These are phyloP conservation scores for Lipomyces anomalus DNA, from an alignment of 805 yeast species.

Conservation along the genomic window DNA sequence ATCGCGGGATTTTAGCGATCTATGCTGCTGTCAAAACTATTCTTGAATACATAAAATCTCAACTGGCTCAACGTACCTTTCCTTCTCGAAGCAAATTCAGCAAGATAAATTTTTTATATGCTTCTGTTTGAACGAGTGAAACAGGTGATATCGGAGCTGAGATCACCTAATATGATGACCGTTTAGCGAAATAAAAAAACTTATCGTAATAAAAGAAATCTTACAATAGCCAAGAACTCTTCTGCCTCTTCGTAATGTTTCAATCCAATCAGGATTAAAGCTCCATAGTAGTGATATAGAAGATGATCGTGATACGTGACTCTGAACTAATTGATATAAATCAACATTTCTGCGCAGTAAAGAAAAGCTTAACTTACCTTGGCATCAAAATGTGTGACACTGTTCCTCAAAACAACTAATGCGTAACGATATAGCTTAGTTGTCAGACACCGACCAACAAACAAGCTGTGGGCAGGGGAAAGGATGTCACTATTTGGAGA, in stretches of 20 bases:
- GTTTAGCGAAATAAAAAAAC: not conserved
- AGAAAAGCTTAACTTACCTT: conserved; percentile 1
- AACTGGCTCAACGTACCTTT: conserved; percentile 1
- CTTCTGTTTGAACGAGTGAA: conserved; percentile 16
- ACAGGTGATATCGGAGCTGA: conserved; percentile 3
- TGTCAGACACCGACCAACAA: conserved; percentile 7
- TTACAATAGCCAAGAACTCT: conserved; percentile 15
- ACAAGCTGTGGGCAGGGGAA: conserved; percentile 19
- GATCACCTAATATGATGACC: not conserved
- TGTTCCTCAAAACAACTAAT: conserved; percentile 1
- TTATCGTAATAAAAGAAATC: conserved; percentile 5
- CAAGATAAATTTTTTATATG: conserved; percentile 19
- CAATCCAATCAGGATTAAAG: conserved; percentile 8
- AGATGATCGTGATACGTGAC: conserved; percentile 15
- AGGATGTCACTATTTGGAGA: conserved; percentile 8
- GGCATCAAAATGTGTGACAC: conserved; percentile 8
- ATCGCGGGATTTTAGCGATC: conserved; percentile 8
- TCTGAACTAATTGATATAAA: not conserved
- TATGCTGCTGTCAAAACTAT: not conserved
- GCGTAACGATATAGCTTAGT: conserved; percentile 8
- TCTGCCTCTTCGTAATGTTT: conserved; percentile 15
- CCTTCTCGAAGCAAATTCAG: conserved; percentile 11
- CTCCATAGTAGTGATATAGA: conserved; percentile 22
- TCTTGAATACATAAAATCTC: not conserved
- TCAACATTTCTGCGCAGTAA: not conserved